Percentiles rank a stretch among this genome's conserved stretches.
Conservation (phyloP, 139 green algal genomes). For the Monoraphidium neglectum region DNA sequence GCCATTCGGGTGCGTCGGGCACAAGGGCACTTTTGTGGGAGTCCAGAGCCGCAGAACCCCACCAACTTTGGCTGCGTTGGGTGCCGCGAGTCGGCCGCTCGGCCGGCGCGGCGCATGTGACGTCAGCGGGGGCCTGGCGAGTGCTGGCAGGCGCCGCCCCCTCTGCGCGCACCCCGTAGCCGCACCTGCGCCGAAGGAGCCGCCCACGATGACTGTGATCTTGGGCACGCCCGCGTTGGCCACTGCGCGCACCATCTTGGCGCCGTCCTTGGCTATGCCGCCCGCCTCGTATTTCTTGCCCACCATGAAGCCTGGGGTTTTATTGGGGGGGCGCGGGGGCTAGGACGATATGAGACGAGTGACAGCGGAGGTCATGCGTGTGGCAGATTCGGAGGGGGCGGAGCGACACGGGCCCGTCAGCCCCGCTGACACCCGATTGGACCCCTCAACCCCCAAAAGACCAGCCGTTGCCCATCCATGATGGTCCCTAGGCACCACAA, state of each 20-base stretch:
- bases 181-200: slow-evolving; percentile 88
- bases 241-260: slow-evolving; percentile 97
- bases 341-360: background rate
- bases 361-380: background rate
- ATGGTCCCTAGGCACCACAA: too few species aligned
- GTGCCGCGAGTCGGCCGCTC: background rate
- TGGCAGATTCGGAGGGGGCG: background rate
- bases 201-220: slow-evolving; percentile 88
- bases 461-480: too few species aligned
- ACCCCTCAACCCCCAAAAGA: too few species aligned
- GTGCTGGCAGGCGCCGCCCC: background rate
- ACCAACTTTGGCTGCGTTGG: background rate
- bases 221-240: slow-evolving; percentile 88
- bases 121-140: background rate
- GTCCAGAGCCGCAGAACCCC: too few species aligned
- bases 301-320: slow-evolving; percentile 83
- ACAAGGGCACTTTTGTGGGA: too few species aligned
- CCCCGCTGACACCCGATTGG: too few species aligned
- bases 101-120: background rate
- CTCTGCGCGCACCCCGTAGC: background rate
- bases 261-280: slow-evolving; percentile 95
- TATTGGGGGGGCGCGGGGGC: background rate
- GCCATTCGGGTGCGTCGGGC: too few species aligned
- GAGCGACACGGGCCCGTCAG: background rate
- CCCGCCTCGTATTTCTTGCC: slow-evolving; percentile 83